These are phyloP conservation scores for Arxiozyma telluris DNA, from an alignment of 1,139 yeast genomes.

Conservation along the genomic window DNA sequence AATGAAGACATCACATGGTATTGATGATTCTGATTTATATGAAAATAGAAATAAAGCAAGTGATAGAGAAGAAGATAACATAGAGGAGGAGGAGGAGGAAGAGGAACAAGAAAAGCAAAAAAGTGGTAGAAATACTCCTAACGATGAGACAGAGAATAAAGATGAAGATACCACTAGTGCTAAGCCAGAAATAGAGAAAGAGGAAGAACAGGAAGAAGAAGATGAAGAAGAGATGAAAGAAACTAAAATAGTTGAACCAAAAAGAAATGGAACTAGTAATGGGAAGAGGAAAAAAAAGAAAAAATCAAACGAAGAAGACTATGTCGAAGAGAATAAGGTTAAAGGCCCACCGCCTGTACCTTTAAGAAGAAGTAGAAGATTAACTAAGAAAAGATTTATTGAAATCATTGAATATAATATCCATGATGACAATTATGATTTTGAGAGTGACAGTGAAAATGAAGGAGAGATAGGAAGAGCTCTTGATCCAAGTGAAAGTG, in stretches of 20 bases:
- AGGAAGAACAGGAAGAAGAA: neutral
- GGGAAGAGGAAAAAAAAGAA: constrained; percentile 17
- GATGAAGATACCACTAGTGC: too few species aligned
- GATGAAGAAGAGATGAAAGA: constrained; percentile 11
- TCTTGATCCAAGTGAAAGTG: constrained; percentile 6
- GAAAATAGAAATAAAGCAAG: constrained; percentile 2
- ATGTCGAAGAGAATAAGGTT: constrained; percentile 10
- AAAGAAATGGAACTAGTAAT: constrained; percentile 13
- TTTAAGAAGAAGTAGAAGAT: constrained; percentile 14
- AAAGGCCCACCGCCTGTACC: constrained; percentile 5
- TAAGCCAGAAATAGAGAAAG: constrained; percentile 10
- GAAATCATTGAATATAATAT: constrained; percentile 5
- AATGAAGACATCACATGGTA: constrained; percentile 29
- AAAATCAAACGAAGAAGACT: constrained; percentile 10
- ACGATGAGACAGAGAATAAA: too few species aligned
- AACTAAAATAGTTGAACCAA: constrained; percentile 1
- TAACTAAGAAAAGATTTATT: constrained; percentile 13
- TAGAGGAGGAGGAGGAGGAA: constrained; percentile 16
- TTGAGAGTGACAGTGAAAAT: constrained; percentile 9
- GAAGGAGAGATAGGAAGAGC: constrained; percentile 4
- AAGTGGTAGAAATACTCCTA: too few species aligned
- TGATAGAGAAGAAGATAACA: constrained; percentile 8
- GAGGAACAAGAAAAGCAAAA: constrained; percentile 1
- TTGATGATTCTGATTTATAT: constrained; percentile 22
- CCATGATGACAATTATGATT: constrained; percentile 1